Conservation (phyloP, 2,329 filamentous ascomycete genomes). For the Aspergillus sp. region DNA sequence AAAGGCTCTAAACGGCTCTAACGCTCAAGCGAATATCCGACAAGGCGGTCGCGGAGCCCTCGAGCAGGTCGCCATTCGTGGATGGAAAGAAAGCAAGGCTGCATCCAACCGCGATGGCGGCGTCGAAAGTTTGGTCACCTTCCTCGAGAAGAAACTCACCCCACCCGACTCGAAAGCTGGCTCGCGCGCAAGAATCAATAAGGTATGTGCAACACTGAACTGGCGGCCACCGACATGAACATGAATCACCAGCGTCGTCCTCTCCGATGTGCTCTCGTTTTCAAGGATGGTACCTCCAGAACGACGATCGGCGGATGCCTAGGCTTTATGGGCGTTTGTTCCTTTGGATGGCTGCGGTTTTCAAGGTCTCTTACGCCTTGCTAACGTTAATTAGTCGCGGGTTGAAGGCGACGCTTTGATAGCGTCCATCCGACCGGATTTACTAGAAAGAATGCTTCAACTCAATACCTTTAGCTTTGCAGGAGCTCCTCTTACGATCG, state of each 20-base stretch:
- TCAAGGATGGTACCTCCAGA: constrained; percentile 43
- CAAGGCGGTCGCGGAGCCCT: constrained; percentile 32
- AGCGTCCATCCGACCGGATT: constrained; percentile 64
- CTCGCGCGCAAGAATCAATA: constrained; percentile 65
- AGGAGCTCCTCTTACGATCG: constrained; percentile 57
- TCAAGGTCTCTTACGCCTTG: constrained; percentile 54
- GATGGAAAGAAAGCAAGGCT: constrained; percentile 69
- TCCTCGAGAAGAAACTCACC: constrained; percentile 70
- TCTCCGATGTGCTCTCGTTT: constrained; percentile 42
- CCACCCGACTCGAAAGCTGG: constrained; percentile 49
- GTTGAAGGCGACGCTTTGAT: constrained; percentile 68
- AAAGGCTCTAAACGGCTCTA: constrained; percentile 33
- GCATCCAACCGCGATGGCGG: constrained; percentile 66
- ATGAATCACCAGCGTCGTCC: constrained; percentile 34
- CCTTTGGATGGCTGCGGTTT: constrained; percentile 39
- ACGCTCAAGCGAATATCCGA: constrained; percentile 41
- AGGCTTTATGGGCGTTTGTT: constrained; percentile 31
- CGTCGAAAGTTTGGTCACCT: constrained; percentile 62
- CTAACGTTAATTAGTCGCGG: constrained; percentile 71
- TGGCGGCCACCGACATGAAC: constrained; percentile 43
- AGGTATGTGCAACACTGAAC: constrained; percentile 65
- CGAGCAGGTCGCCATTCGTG: constrained; percentile 52
- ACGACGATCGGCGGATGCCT: constrained; percentile 40
- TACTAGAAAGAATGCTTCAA: constrained; percentile 64
- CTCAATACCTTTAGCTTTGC: constrained; percentile 70